phyloP scores from a whole-genome alignment of 345 rosid genomes.

The Euphorbia tirucalli region DNA sequence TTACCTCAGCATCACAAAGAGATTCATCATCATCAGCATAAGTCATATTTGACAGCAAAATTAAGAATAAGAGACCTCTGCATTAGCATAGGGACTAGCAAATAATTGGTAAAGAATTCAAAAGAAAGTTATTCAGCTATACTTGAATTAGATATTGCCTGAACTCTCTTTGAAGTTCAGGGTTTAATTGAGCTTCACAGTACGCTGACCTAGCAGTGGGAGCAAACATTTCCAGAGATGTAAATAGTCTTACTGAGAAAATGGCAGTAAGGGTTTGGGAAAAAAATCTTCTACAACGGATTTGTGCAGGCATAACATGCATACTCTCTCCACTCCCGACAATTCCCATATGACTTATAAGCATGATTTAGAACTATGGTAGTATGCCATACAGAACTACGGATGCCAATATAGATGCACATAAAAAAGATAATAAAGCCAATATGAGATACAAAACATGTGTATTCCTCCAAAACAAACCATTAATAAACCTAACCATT shows the following conservation, averaged over 20 bases:
- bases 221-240: too few relatives aligned
- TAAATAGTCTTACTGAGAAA: too few relatives aligned
- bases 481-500: background rate
- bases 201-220: conserved; percentile 5
- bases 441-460: background rate
- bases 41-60: conserved; percentile 8
- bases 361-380: background rate
- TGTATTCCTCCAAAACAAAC: background rate
- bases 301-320: background rate
- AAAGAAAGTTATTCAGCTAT: background rate
- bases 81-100: too few relatives aligned
- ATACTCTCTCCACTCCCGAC: background rate
- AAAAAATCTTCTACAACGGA: background rate
- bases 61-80: too few relatives aligned
- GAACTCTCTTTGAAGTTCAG: conserved; percentile 7
- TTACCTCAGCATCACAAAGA: too few relatives aligned
- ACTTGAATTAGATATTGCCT: conserved; percentile 6
- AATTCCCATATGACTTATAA: conserved; percentile 2
- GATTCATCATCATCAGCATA: conserved; percentile 8
- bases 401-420: background rate
- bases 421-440: background rate
- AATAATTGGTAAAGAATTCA: background rate
- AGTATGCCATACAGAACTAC: background rate
- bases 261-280: too few relatives aligned
- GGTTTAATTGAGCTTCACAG: conserved; percentile 5